phyloP scores from a whole-genome alignment of 257 asterid genomes.

The Nicotiana paniculata region DNA sequence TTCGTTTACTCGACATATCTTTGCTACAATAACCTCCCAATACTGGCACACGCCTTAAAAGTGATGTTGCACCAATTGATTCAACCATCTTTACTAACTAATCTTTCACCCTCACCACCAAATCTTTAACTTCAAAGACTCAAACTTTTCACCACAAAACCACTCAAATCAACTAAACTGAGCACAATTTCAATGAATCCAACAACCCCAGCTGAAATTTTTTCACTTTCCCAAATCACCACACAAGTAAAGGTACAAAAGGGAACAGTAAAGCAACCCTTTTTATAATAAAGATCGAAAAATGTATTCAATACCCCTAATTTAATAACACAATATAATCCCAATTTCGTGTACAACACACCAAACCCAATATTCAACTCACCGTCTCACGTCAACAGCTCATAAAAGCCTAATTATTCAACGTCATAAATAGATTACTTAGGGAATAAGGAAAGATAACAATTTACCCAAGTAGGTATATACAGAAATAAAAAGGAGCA shows the following conservation, averaged over 20 bases:
- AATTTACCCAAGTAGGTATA: neutral
- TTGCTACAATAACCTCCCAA: conserved; percentile 33
- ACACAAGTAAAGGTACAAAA: neutral
- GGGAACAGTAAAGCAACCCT: conserved; percentile 12
- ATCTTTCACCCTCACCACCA: conserved; percentile 3
- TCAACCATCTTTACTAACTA: conserved; percentile 51
- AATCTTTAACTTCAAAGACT: conserved; percentile 8
- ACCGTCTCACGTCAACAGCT: neutral
- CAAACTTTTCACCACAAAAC: conserved; percentile 13
- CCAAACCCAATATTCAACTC: conserved; percentile 15
- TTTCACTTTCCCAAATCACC: neutral
- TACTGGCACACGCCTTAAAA: conserved; percentile 51
- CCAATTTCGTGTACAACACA: conserved; percentile 23
- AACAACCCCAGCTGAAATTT: neutral
- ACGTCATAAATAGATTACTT: conserved; percentile 21
- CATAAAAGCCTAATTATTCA: neutral
- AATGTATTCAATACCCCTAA: conserved; percentile 40
- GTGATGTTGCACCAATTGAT: conserved; percentile 65
- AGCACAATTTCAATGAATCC: neutral
- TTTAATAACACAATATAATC: conserved; percentile 18
- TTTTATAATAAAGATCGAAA: conserved; percentile 25
- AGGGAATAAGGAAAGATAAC: neutral
- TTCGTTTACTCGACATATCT: conserved; percentile 33
- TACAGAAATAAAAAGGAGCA: neutral
- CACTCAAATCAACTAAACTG: neutral